phyloP scores from a whole-genome alignment of 73 alveolate genomes.

The Durusdinium trenchii region DNA sequence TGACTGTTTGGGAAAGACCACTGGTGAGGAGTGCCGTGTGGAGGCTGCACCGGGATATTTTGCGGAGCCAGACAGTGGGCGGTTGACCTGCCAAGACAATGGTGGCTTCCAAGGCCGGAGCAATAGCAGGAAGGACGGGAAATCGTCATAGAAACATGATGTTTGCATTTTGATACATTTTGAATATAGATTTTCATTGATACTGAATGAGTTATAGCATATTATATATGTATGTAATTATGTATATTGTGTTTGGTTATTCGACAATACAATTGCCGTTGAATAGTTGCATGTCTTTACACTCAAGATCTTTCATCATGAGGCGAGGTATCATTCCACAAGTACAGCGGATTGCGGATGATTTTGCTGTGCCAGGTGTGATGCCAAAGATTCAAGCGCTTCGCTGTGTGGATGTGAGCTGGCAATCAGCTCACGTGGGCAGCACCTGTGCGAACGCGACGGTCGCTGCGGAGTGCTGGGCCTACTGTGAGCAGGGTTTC shows the following conservation, averaged over 20 bases:
- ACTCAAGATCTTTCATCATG: no score
- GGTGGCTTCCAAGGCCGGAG: constrained; percentile 38
- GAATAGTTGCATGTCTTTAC: no score
- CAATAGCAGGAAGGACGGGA: not conserved
- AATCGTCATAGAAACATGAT: no score
- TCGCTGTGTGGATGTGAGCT: not conserved
- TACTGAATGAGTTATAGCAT: no score
- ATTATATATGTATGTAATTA: no score
- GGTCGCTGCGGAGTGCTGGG: constrained; percentile 40
- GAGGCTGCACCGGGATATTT: constrained; percentile 19
- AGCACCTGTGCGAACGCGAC: constrained; percentile 16
- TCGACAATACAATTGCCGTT: no score
- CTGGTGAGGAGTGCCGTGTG: constrained; percentile 21
- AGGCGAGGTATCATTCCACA: no score
- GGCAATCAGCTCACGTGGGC: constrained; percentile 16
- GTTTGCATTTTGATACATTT: no score
- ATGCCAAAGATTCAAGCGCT: not conserved
- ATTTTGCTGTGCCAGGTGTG: not conserved
- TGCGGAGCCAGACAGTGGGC: not conserved
- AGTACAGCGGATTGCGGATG: no score
- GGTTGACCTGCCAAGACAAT: not conserved
- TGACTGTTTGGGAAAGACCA: constrained; percentile 49
- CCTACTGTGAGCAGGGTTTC: constrained; percentile 40
- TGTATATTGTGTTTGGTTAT: no score
- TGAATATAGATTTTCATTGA: no score